Evolutionary conservation across 257 asterid genomes (phyloP).

Genomic region (Jacaranda copaia): DNA sequence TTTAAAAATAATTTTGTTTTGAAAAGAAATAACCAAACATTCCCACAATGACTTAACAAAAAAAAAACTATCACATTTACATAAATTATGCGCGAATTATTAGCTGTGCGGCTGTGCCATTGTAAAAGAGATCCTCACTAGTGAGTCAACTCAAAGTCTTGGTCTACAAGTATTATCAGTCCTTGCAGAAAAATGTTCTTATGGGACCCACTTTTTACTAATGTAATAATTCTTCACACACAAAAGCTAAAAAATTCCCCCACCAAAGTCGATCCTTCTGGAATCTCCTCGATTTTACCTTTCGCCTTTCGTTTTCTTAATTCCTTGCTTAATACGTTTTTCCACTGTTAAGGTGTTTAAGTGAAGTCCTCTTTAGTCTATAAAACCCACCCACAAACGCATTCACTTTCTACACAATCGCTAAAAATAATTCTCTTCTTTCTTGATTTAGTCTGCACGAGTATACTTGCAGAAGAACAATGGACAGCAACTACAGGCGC

Average conservation of each 20-base stretch:
- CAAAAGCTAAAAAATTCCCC: too few species aligned
- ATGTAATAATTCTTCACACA: too few species aligned
- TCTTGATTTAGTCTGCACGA: not conserved
- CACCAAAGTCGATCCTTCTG: conserved; percentile 25
- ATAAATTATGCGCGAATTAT: too few species aligned
- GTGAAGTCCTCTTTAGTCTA: too few species aligned
- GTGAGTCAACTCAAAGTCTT: not conserved
- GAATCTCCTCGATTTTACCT: conserved; percentile 22
- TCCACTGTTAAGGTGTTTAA: too few species aligned
- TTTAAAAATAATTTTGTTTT: too few species aligned
- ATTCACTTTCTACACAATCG: not conserved
- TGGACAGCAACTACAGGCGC: conserved; percentile 41
- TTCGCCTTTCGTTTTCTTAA: not conserved
- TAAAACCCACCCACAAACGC: not conserved
- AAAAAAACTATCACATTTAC: too few species aligned
- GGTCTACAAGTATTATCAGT: not conserved
- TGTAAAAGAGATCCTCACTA: too few species aligned
- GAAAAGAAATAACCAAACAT: too few species aligned
- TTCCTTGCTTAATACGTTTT: conserved; percentile 15
- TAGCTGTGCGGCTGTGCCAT: too few species aligned
- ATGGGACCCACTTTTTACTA: too few species aligned
- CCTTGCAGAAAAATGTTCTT: not conserved
- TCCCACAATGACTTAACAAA: too few species aligned
- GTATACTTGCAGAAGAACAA: not conserved
- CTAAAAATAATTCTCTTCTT: not conserved